Conservation (phyloP, 495 filamentous ascomycete species). For the Pyrenula massariospora region DNA sequence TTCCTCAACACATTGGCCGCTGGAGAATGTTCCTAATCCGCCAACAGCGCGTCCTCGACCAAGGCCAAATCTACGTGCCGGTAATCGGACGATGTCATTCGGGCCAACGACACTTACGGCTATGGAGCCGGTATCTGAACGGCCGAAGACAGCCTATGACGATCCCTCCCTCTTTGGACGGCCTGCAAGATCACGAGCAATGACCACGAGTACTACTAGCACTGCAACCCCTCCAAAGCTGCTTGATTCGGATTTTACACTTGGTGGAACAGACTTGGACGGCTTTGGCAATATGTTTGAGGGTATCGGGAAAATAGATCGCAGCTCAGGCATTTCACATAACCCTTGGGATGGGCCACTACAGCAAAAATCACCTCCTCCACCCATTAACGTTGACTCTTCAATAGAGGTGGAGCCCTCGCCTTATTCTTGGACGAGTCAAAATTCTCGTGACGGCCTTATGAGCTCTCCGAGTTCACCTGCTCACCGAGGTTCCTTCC, state of each 20-base stretch:
- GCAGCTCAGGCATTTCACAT: slow-evolving; percentile 5
- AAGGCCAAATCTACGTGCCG: slow-evolving; percentile 47
- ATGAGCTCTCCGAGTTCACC: slow-evolving; percentile 28
- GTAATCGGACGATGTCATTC: slow-evolving; percentile 67
- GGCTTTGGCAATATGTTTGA: slow-evolving; percentile 63
- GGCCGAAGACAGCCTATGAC: slow-evolving; percentile 3
- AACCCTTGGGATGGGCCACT: slow-evolving; percentile 19
- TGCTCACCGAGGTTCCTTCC: slow-evolving; percentile 1
- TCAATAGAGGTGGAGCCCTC: slow-evolving; percentile 42
- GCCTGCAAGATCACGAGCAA: slow-evolving; percentile 28
- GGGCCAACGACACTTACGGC: slow-evolving; percentile 25
- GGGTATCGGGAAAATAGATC: slow-evolving; percentile 44
- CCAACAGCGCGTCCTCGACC: slow-evolving; percentile 38
- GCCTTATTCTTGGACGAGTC: slow-evolving; percentile 58
- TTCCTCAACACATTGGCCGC: slow-evolving; percentile 27
- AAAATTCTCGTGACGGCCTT: slow-evolving; percentile 51
- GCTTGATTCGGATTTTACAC: slow-evolving; percentile 43
- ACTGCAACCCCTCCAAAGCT: slow-evolving; percentile 62
- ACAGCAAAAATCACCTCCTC: slow-evolving; percentile 22
- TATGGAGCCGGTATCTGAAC: not conserved
- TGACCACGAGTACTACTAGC: slow-evolving; percentile 47
- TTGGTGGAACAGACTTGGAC: slow-evolving; percentile 37
- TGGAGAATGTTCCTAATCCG: slow-evolving; percentile 45
- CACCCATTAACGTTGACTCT: slow-evolving; percentile 48
- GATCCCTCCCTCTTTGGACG: slow-evolving; percentile 31